Base-by-base conservation (phyloP, 768 basidiomycete genomes). In the Suillus subaureus region DNA sequence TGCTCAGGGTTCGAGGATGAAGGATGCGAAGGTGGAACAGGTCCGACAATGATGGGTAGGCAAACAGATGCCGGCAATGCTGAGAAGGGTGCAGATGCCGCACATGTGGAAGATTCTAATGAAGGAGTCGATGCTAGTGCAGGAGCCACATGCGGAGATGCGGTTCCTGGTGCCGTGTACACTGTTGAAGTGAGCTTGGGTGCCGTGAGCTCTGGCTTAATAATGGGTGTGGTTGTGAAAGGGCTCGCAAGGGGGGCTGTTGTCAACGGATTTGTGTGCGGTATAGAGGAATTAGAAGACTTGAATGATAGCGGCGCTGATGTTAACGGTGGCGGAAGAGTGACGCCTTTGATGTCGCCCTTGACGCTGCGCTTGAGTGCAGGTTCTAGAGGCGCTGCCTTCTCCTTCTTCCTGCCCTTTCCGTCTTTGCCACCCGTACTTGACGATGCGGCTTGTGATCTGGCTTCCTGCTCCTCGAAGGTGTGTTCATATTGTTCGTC, bases 11-110 rank as follows among this genome's bases (percentile, higher is more conserved):
- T 65, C 5, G 77, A 65, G 71, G 82, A 68, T 74, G 84, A 67
- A 16, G 89, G 83, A 68, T 89, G 88, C 23, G 87, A 84, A 6
- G 84, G 80, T 33, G 86, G 94, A 71, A 90, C 85, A 47, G 91
- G 88, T 8, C 88, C 89, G 51, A 96, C 81, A 43, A 92, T 76
- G 66, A 95, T 93, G 11, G 94, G 93, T 57, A 94, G 84, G 57
- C 87, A 85, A 39, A 93, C 89, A 63, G 76, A 73, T 26, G 77
- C 70, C 1, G 75, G 71, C 7, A 81, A 72, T 51, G 79, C 61
- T 49, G 77, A 58, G 23, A 79, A 74, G 15, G 74, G 67, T 33
- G 77, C 70, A 13, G 63, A 11, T 39, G 66, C 28, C 12, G 66
- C 37, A 55, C 68, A 60, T 23, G 72, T 60, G 11, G 73, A 61